Base-by-base conservation (phyloP, 371 early-diverging fungal species). In the Mucor piriformis region DNA sequence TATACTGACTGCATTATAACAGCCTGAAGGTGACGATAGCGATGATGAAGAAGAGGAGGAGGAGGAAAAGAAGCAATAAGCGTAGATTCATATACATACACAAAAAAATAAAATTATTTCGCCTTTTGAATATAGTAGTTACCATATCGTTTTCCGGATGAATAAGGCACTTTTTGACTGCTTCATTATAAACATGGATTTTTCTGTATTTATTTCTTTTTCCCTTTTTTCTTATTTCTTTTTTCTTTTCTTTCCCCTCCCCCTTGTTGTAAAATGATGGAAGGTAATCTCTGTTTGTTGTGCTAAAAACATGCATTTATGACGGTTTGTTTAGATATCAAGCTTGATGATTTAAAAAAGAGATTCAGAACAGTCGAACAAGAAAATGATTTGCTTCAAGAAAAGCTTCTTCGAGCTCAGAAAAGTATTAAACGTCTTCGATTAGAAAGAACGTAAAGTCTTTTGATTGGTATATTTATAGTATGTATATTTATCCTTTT, bases 281-380 rank as follows among this genome's bases (percentile, higher is more conserved):
- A 57, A 50, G 58, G 58, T 57, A 32, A n/a, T 16, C 6, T 3
- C 13, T n/a, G n/a, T n/a, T 35, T 46, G 4, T 33, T 44, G 0
- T 13, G 3, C 3, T 23, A 57, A 13, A 10, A 48, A 48, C 3
- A 57, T 29, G n/a, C 15, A 50, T 5, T 21, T 56, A 18, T 16
- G 6, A 29, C 29, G n/a, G n/a, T n/a, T n/a, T 29, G 29, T 29
- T 29, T 29, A 29, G 29, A 29, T 29, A 63, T 70, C 25, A 83
- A 84, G 58, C 83, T 84, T 56, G 83, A 74, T 54, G 82, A 84
- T 27, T 75, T 86, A 15, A 86, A 83, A 62, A 82, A 77, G 59
- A 75, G 83, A 60, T 82, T 77, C 56, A 74, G 81, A 35, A 77
- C 77, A 44, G 84, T 83, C 63, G 86, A 86, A 77, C 50, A 81